Conservation (phyloP, 2,329 filamentous ascomycete genomes). For the Ophiostoma sp. region DNA sequence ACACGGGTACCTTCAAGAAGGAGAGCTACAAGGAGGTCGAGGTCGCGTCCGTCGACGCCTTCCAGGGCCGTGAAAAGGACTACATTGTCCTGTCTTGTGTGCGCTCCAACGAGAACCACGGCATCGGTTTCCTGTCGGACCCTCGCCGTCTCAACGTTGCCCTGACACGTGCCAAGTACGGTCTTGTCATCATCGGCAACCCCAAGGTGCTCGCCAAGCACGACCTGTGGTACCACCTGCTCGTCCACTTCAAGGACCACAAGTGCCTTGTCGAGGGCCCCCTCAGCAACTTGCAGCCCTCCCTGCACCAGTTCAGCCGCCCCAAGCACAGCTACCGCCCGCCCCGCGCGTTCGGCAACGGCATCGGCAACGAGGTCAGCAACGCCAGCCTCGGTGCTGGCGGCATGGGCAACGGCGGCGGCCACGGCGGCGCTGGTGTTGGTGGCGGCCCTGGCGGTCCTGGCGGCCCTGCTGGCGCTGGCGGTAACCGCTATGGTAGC, state of each 20-base stretch:
- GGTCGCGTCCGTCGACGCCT: conserved; percentile 96
- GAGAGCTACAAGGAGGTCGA: conserved; percentile 98
- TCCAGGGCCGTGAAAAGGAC: conserved; percentile 98
- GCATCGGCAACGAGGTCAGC: conserved; percentile 33
- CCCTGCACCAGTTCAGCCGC: conserved; percentile 88
- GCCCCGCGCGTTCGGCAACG: conserved; percentile 71
- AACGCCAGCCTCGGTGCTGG: conserved; percentile 32
- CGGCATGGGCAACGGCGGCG: conserved; percentile 32
- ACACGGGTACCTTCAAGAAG: conserved; percentile 95
- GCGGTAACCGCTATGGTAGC: conserved; percentile 23
- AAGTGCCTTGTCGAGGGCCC: conserved; percentile 96
- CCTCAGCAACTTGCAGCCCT: conserved; percentile 92
- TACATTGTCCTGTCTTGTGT: conserved; percentile 98
- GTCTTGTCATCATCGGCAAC: conserved; percentile 93
- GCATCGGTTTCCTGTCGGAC: conserved; percentile 97
- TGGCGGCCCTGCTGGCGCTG: conserved; percentile 1
- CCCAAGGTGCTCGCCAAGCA: conserved; percentile 98
- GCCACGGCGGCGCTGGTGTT: conserved; percentile 33
- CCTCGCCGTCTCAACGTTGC: conserved; percentile 96
- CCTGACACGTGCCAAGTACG: conserved; percentile 94
- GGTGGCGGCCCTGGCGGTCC: conserved; percentile 24
- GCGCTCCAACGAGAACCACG: conserved; percentile 97
- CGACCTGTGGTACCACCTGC: conserved; percentile 92
- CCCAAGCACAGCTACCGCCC: conserved; percentile 92
- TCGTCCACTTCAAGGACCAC: conserved; percentile 94